phyloP scores from a whole-genome alignment of 2,329 filamentous ascomycete genomes.

The Cercospora sesami region DNA sequence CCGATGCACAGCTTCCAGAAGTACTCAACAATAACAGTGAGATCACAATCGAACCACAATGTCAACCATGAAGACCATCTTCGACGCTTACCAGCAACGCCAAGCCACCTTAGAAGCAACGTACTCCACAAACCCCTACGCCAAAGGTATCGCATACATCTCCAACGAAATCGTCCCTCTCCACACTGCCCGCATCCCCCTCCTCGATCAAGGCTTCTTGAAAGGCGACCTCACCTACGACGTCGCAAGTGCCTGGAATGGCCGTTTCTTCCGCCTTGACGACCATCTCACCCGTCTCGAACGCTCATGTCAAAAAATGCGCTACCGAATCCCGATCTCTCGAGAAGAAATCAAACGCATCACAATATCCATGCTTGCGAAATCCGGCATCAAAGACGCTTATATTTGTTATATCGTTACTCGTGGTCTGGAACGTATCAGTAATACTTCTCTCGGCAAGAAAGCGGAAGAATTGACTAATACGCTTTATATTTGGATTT shows the following conservation, averaged over 20 bases:
- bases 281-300: constrained; percentile 51
- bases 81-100: constrained; percentile 43
- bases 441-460: constrained; percentile 25
- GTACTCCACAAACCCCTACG: constrained; percentile 43
- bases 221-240: constrained; percentile 57
- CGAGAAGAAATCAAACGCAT: constrained; percentile 35
- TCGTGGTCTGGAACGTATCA: constrained; percentile 47
- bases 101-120: constrained; percentile 34
- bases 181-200: constrained; percentile 51
- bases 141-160: constrained; percentile 52
- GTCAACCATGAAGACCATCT: constrained; percentile 49
- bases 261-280: constrained; percentile 54
- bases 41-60: constrained; percentile 31
- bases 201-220: constrained; percentile 55
- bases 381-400: constrained; percentile 52
- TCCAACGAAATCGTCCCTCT: constrained; percentile 48
- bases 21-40: neutral
- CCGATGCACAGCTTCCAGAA: neutral
- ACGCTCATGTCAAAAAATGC: constrained; percentile 49
- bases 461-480: constrained; percentile 41
- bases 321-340: constrained; percentile 47
- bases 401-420: constrained; percentile 56
- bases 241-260: constrained; percentile 55
- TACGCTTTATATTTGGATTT: constrained; percentile 52
- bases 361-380: constrained; percentile 49